phyloP scores from a whole-genome alignment of 73 alveolate species.

The Blepharisma japonicum region DNA sequence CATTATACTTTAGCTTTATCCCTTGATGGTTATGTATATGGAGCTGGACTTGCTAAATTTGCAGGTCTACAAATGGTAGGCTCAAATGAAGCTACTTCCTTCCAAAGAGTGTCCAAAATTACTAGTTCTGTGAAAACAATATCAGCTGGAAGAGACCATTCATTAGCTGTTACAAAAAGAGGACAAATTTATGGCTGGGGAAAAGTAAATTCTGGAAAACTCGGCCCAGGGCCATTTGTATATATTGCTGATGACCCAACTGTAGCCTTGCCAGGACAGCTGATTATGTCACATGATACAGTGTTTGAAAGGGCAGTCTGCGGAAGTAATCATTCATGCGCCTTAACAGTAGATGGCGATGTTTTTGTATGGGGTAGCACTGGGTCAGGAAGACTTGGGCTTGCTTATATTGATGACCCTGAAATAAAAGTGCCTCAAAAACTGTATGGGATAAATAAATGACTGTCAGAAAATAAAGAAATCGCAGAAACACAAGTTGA shows the following conservation, averaged over 20 bases:
- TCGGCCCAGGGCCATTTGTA: slow-evolving; percentile 17
- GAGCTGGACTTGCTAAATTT: slow-evolving; percentile 48
- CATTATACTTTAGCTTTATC: slow-evolving; percentile 50
- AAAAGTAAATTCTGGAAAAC: slow-evolving; percentile 29
- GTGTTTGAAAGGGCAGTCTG: not conserved
- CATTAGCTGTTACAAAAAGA: slow-evolving; percentile 27
- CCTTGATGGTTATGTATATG: slow-evolving; percentile 25
- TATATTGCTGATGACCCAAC: not conserved
- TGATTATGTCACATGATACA: not conserved
- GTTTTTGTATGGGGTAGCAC: slow-evolving; percentile 36
- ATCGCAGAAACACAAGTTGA: not conserved
- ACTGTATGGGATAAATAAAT: not conserved
- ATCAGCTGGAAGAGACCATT: slow-evolving; percentile 19
- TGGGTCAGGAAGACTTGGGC: slow-evolving; percentile 30
- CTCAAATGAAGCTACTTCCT: not conserved
- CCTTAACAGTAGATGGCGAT: slow-evolving; percentile 46
- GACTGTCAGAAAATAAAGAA: not conserved
- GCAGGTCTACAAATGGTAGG: slow-evolving; percentile 29
- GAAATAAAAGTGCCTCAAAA: slow-evolving; percentile 2
- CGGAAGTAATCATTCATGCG: slow-evolving; percentile 41
- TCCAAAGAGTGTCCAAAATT: not conserved
- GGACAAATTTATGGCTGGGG: slow-evolving; percentile 46
- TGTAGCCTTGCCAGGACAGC: not conserved
- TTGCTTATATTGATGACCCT: not conserved
- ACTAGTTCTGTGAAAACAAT: not conserved